Conservation (phyloP, 2,329 filamentous ascomycete genomes). For the Diaporthe citri region DNA sequence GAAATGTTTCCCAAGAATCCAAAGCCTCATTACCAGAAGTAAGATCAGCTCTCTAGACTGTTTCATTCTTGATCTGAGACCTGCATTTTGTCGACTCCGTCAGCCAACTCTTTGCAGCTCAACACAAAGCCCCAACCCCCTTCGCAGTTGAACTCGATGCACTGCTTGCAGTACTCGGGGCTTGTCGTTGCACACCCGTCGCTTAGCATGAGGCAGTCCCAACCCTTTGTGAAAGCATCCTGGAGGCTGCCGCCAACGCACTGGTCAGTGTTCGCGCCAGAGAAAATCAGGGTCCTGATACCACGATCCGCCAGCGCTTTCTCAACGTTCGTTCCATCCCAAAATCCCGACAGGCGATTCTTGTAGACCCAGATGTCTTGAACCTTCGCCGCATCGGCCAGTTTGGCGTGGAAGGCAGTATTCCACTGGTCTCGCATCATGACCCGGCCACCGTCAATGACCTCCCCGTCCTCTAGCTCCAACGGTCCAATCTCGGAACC, state of each 20-base stretch:
- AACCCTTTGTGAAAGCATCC: constrained; percentile 23
- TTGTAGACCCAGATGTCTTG: constrained; percentile 30
- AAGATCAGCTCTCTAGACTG: neutral
- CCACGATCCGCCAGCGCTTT: neutral
- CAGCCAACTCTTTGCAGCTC: neutral
- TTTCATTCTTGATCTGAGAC: neutral
- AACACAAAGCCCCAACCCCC: constrained; percentile 13
- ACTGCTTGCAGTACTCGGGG: neutral
- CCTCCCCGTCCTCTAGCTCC: neutral
- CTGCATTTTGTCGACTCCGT: neutral
- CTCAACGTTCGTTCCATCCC: constrained; percentile 4
- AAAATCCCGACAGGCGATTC: constrained; percentile 31
- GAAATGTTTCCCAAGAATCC: neutral
- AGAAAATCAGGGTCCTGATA: constrained; percentile 1
- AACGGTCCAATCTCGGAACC: constrained; percentile 4
- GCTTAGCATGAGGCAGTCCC: constrained; percentile 30
- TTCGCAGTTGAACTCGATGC: constrained; percentile 9
- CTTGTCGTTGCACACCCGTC: constrained; percentile 19
- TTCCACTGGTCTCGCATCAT: constrained; percentile 38
- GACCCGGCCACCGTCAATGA: constrained; percentile 18
- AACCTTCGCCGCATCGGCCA: neutral
- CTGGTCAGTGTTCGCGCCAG: constrained; percentile 17
- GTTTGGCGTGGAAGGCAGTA: constrained; percentile 8
- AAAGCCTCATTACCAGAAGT: neutral
- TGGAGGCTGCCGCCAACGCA: constrained; percentile 26